Percentiles rank a stretch among this genome's conserved stretches.
Conservation (phyloP, 2,329 filamentous ascomycete genomes). For the Colletotrichum spinosum region DNA sequence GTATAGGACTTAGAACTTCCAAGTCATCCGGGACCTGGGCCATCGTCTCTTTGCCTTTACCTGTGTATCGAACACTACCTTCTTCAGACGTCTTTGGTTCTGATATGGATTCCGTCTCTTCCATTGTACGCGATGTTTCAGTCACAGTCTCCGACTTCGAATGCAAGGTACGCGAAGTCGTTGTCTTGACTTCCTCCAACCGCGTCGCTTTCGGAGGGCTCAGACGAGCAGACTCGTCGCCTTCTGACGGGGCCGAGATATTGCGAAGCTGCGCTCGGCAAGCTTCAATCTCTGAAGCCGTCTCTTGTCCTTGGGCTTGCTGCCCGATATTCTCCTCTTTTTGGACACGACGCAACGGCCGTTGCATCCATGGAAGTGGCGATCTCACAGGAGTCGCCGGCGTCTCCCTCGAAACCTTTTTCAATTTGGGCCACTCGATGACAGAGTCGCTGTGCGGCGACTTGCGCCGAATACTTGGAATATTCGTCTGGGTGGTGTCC, state of each 20-base stretch:
- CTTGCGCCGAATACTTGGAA: neutral
- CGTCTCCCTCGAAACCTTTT: constrained; percentile 24
- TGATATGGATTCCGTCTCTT: neutral
- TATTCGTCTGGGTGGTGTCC: constrained; percentile 12
- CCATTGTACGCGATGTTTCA: neutral
- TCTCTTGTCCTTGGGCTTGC: constrained; percentile 10
- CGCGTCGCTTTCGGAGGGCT: no score
- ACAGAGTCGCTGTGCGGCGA: neutral
- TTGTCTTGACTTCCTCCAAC: neutral
- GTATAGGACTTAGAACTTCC: constrained; percentile 48
- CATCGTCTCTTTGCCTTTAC: neutral
- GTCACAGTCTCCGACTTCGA: constrained; percentile 8
- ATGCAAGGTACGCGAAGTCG: constrained; percentile 9
- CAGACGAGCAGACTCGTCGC: no score
- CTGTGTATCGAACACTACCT: neutral
- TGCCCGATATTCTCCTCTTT: constrained; percentile 30
- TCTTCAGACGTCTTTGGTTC: neutral
- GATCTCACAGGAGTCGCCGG: neutral
- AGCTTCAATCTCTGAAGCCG: constrained; percentile 8
- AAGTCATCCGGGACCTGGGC: neutral
- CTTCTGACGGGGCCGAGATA: no score
- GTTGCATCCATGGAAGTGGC: constrained; percentile 25
- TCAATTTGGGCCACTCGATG: constrained; percentile 34
- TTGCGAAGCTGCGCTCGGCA: constrained; percentile 27
- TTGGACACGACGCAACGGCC: constrained; percentile 28